These are phyloP conservation scores for Dissophora globulifera DNA, from an alignment of 192 early-diverging fungal genomes.

Conservation along the genomic window DNA sequence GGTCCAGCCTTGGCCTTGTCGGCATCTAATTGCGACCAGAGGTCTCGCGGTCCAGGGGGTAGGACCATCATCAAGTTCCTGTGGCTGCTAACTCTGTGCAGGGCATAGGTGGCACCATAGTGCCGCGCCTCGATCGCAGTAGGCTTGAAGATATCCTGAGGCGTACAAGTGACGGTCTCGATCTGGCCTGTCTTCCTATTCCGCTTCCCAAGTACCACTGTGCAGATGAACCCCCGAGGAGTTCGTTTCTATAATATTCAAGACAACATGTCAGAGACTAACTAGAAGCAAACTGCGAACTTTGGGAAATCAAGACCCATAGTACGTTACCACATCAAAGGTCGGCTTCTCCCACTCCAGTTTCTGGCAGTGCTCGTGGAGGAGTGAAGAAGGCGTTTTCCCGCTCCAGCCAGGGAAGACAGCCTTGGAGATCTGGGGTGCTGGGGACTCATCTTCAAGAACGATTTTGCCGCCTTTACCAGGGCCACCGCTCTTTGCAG, in stretches of 20 bases:
- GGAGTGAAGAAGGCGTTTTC: slow-evolving; percentile 80
- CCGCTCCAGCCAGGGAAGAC: slow-evolving; percentile 88
- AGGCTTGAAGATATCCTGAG: slow-evolving; percentile 62
- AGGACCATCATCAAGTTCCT: slow-evolving; percentile 76
- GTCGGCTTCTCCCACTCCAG: slow-evolving; percentile 76
- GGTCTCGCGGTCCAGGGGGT: slow-evolving; percentile 76
- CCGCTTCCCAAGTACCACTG: slow-evolving; percentile 64
- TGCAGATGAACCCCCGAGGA: slow-evolving; percentile 54
- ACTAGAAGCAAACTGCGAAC: no score
- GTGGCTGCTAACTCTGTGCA: slow-evolving; percentile 80
- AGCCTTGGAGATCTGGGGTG: slow-evolving; percentile 33
- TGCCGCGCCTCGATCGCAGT: slow-evolving; percentile 72
- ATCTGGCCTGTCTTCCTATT: slow-evolving; percentile 68
- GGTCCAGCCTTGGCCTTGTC: slow-evolving; percentile 55
- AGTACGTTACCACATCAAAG: slow-evolving; percentile 72
- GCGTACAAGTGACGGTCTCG: slow-evolving; percentile 57
- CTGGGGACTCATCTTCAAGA: slow-evolving; percentile 5
- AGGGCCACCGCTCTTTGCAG: no score
- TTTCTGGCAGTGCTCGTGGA: slow-evolving; percentile 85
- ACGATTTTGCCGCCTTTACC: slow-evolving; percentile 19
- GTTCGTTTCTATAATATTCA: slow-evolving; percentile 43
- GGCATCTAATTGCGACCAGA: slow-evolving; percentile 77
- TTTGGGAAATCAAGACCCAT: no score
- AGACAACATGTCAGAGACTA: no score
- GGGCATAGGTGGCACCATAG: slow-evolving; percentile 78